These are phyloP conservation scores for Cynara cardunculus DNA, from an alignment of 129 eudicot species.

Conservation along the genomic window DNA sequence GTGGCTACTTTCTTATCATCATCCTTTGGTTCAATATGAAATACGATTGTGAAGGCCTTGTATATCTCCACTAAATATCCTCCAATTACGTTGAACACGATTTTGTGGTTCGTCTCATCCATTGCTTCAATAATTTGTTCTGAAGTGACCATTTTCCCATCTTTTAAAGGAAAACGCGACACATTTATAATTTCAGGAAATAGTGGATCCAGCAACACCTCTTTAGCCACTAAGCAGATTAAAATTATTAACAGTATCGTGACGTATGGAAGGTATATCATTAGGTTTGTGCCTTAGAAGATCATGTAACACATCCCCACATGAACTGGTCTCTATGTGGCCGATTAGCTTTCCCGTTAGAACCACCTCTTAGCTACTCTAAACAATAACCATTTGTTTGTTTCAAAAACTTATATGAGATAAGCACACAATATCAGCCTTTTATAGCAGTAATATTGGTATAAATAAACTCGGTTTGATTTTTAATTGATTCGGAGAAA, in stretches of 20 bases:
- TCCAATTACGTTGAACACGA: background rate
- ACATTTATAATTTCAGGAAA: constrained; percentile 24
- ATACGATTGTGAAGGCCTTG: background rate
- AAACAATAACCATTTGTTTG: background rate
- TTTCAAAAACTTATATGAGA: background rate
- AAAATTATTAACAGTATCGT: constrained; percentile 17
- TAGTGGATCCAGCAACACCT: constrained; percentile 21
- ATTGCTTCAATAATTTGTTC: background rate
- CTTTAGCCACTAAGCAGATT: constrained; percentile 25
- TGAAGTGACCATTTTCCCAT: background rate
- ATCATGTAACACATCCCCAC: constrained; percentile 23
- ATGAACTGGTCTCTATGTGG: background rate
- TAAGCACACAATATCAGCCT: background rate
- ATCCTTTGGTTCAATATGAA: background rate
- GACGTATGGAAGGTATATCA: background rate
- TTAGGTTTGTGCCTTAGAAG: constrained; percentile 19
- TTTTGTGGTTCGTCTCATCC: background rate
- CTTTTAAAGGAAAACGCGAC: constrained; percentile 1
- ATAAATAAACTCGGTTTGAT: background rate
- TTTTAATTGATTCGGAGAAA: too few species aligned
- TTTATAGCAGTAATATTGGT: background rate
- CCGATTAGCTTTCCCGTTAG: constrained; percentile 14
- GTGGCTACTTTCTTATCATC: background rate
- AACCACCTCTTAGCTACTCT: background rate
- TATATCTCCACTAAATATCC: background rate